A percentile compares a stretch with the other conserved stretches of the same genome.
These are phyloP conservation scores for Punctularia strigosozonata DNA, from an alignment of 768 basidiomycete species.

Conservation along the genomic window DNA sequence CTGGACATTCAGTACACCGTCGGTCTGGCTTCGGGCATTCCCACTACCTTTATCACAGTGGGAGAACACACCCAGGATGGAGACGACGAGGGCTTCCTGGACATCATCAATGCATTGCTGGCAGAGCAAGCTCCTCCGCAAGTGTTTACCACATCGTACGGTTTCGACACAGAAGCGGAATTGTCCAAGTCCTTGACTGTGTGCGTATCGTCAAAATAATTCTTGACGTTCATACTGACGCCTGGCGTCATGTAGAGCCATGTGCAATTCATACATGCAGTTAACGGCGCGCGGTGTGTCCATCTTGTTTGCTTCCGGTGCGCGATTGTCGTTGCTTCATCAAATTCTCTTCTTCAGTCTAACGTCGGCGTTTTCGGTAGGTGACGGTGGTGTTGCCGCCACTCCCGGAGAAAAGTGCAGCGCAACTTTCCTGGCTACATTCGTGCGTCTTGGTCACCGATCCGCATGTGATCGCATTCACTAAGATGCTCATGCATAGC, in stretches of 20 bases:
- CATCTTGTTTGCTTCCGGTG: conserved; percentile 13
- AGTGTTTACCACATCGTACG: conserved; percentile 12
- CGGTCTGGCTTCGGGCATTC: conserved; percentile 10
- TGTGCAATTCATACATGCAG: conserved; percentile 17
- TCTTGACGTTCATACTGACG: no score
- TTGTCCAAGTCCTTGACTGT: background rate
- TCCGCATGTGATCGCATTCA: conserved; percentile 7
- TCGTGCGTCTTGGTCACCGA: background rate
- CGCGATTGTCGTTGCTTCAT: no score
- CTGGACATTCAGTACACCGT: conserved; percentile 15
- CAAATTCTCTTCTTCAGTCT: no score
- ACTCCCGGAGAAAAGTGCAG: conserved; percentile 5
- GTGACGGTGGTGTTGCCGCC: conserved; percentile 13
- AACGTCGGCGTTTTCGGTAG: no score
- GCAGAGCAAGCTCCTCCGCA: conserved; percentile 8
- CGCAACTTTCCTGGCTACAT: conserved; percentile 9
- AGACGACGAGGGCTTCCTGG: conserved; percentile 9
- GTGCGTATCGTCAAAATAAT: background rate
- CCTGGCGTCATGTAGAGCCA: conserved; percentile 1
- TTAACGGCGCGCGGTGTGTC: conserved; percentile 18
- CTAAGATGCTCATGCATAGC: conserved; percentile 12
- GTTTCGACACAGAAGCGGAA: conserved; percentile 7
- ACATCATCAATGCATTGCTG: conserved; percentile 13
- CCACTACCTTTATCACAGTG: conserved; percentile 13
- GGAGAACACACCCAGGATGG: conserved; percentile 8